phyloP scores from a whole-genome alignment of 768 basidiomycete species.

The Amanita muscaria region DNA sequence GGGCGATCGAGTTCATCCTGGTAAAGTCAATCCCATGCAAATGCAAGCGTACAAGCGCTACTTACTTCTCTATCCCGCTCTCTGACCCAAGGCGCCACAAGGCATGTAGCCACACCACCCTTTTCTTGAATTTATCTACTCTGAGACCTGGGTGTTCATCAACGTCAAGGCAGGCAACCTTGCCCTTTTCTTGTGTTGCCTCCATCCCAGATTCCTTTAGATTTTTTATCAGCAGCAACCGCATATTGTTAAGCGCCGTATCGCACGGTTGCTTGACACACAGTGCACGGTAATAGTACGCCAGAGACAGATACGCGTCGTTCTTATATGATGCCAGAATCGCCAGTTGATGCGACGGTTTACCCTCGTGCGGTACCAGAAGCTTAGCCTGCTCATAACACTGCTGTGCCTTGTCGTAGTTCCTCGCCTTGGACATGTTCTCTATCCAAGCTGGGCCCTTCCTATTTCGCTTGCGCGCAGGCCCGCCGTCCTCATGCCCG shows the following conservation, averaged over 20 bases:
- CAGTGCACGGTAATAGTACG: conserved; percentile 87
- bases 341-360: conserved; percentile 93
- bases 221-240: conserved; percentile 57
- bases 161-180: conserved; percentile 20
- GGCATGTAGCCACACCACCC: conserved; percentile 69
- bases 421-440: conserved; percentile 47
- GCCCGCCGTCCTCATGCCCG: conserved; percentile 54
- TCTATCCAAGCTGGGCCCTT: conserved; percentile 35
- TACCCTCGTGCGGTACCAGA: conserved; percentile 82
- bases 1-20: conserved; percentile 43
- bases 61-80: conserved; percentile 53
- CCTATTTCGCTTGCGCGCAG: conserved; percentile 32
- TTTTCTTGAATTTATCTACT: conserved; percentile 63
- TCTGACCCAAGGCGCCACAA: conserved; percentile 53
- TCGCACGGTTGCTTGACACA: conserved; percentile 83
- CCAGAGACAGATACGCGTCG: conserved; percentile 71
- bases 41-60: background rate
- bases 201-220: conserved; percentile 50
- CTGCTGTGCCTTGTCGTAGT: conserved; percentile 65
- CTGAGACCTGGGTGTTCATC: conserved; percentile 39
- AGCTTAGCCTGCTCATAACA: conserved; percentile 83
- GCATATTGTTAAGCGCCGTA: conserved; percentile 80
- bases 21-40: conserved; percentile 4
- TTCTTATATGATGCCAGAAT: conserved; percentile 80
- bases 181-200: conserved; percentile 30